Percentiles rank a stretch among this genome's conserved stretches.
Conservation (phyloP, 306 rosid genomes). For the Casuarina equisetifolia region DNA sequence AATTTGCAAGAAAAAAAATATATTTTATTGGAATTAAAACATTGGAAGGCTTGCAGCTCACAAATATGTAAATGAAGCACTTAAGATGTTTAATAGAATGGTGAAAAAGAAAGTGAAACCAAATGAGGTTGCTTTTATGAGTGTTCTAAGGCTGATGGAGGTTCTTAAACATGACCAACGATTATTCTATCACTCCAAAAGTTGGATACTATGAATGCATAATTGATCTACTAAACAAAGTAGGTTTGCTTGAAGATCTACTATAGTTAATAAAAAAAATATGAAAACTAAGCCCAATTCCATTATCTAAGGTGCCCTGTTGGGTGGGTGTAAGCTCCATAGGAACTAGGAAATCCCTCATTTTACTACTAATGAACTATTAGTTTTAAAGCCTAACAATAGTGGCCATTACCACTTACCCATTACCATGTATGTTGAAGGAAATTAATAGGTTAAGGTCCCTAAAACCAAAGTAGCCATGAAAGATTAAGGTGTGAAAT, state of each 20-base stretch:
- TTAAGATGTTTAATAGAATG: slow-evolving; percentile 62
- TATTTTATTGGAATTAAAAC: slow-evolving; percentile 72
- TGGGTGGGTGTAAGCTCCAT: slow-evolving; percentile 76
- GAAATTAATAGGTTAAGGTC: slow-evolving; percentile 60
- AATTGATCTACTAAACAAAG: slow-evolving; percentile 77
- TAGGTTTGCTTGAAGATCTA: slow-evolving; percentile 72
- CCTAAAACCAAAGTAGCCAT: slow-evolving; percentile 49
- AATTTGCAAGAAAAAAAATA: slow-evolving; percentile 55
- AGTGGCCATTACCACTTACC: slow-evolving; percentile 66
- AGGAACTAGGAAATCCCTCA: slow-evolving; percentile 51
- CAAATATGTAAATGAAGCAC: slow-evolving; percentile 52
- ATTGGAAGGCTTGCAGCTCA: slow-evolving; percentile 36
- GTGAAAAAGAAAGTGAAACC: slow-evolving; percentile 56
- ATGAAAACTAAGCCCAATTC: slow-evolving; percentile 57
- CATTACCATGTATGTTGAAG: slow-evolving; percentile 67
- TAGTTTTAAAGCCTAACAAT: slow-evolving; percentile 61
- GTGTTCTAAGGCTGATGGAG: slow-evolving; percentile 36
- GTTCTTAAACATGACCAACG: slow-evolving; percentile 56
- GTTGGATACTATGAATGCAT: slow-evolving; percentile 82
- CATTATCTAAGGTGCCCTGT: slow-evolving; percentile 77
- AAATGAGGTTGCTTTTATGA: slow-evolving; percentile 45
- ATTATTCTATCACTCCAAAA: slow-evolving; percentile 48
- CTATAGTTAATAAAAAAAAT: slow-evolving; percentile 49
- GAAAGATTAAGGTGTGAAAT: slow-evolving; percentile 74
- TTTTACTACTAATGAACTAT: slow-evolving; percentile 48